Percentiles rank a stretch among this genome's conserved stretches.
phyloP scores from a whole-genome alignment of 169 alveolate species.

The Plasmodium relictum region DNA sequence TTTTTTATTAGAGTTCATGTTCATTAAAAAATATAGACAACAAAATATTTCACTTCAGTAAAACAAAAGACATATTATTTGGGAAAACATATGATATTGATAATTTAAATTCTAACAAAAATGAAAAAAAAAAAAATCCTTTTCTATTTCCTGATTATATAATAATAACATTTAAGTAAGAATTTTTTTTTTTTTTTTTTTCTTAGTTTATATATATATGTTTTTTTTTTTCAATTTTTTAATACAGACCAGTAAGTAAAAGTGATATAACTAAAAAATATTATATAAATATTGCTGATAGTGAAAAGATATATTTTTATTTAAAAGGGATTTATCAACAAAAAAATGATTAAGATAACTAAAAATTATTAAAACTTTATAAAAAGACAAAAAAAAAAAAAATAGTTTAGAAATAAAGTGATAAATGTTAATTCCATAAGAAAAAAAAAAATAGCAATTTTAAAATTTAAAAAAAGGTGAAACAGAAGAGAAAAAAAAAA shows the following conservation, averaged over 20 bases:
- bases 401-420: constrained; percentile 1
- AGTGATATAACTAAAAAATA: constrained; percentile 67
- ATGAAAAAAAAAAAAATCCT: constrained; percentile 51
- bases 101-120: constrained; percentile 3
- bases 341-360: constrained; percentile 35
- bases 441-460: no score
- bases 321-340: constrained; percentile 70
- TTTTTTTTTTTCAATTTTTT: not conserved
- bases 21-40: constrained; percentile 12
- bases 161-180: constrained; percentile 67
- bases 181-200: constrained; percentile 14
- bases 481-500: constrained; percentile 3
- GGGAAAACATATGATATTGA: constrained; percentile 59
- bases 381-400: constrained; percentile 38
- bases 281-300: constrained; percentile 26
- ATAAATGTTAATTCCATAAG: no score
- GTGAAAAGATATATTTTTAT: constrained; percentile 35
- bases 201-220: not conserved
- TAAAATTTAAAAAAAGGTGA: not conserved
- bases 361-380: constrained; percentile 22
- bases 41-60: constrained; percentile 58
- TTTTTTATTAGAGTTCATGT: not conserved
- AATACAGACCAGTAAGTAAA: constrained; percentile 41
- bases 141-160: constrained; percentile 66
- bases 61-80: constrained; percentile 54